Evolutionary conservation across 2,329 filamentous ascomycete species (phyloP), one percentile per base, ranked within the genome.

Genomic region (Tolypocladium paradoxum): DNA sequence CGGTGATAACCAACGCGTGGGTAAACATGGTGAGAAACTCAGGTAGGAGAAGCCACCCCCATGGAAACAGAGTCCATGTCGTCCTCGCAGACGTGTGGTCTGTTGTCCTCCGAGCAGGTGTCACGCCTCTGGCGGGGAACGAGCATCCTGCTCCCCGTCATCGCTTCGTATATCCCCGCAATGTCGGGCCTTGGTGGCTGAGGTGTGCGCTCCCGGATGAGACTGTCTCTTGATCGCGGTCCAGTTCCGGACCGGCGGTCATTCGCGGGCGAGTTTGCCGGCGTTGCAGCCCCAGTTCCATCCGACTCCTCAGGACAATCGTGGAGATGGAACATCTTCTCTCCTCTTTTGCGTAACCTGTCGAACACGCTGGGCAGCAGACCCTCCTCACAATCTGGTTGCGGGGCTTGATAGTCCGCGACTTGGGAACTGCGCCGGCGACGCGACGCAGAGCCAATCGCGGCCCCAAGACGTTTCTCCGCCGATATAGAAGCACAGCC

Each of bases 81-180:
- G 51, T 68, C 58, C 38, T 60, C 59, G 33, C 64, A 69, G 7
- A 62, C 49, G 46, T 69, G 66, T 18, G 65, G 65, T 36, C 56
- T 56, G 35, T 64, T 57, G 35, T 69, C 68, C 51, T 70, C 68
- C 6, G 66, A 69, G 47, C 68, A 69, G 9, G 58, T 60, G 16
- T 53, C 50, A 11, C 57, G 53, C 40, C 55, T 55, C n/a, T 55
- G 48, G 14, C 51, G 54, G 24, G 48, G 48, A 9, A 43, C 45
- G 0, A 53, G 45, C 18, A 56, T 51, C 31, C 56, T 61, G 20
- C 59, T 57, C 16, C 57, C 59, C 2, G 59, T 60, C 54, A 65
- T 57, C 3, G 60, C 60, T 33, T 63, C 60, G 20, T 63, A 59
- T 35, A 63, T 62, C 9, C 60, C 58, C 33, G 53, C 51, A 11